A percentile compares a stretch with the other conserved stretches of the same genome.
Evolutionary conservation across 129 eudicot genomes (phyloP).

Genomic region (Flaveria robusta): DNA sequence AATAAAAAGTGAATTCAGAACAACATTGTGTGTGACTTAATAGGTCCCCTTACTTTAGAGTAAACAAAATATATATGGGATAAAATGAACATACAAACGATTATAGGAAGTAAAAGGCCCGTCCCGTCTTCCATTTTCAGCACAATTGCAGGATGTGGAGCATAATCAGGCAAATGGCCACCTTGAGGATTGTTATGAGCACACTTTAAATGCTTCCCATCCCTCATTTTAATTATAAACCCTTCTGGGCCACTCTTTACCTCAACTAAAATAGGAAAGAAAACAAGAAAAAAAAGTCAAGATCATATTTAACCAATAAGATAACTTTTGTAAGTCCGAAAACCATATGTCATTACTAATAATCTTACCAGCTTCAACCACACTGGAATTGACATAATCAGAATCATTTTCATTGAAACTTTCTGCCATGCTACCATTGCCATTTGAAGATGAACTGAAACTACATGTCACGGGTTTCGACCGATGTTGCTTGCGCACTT

Average conservation of each 20-base stretch:
- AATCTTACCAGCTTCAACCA: constrained; percentile 83
- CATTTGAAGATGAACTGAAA: constrained; percentile 88
- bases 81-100: constrained; percentile 65
- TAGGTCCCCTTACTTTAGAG: not conserved
- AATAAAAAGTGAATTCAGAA: constrained; percentile 21
- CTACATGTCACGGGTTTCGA: constrained; percentile 46
- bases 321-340: not conserved
- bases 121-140: constrained; percentile 96
- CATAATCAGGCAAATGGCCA: constrained; percentile 68
- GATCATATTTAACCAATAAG: not conserved
- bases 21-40: not conserved
- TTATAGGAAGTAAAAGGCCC: constrained; percentile 81
- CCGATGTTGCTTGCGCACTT: constrained; percentile 35
- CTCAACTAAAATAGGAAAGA: constrained; percentile 59
- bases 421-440: constrained; percentile 85
- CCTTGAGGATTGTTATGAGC: constrained; percentile 82
- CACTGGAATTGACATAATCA: constrained; percentile 85
- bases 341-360: not conserved
- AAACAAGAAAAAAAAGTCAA: constrained; percentile 12
- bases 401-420: constrained; percentile 73
- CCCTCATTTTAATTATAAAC: constrained; percentile 88
- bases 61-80: not conserved
- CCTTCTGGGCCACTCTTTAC: constrained; percentile 83
- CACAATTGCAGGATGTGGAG: constrained; percentile 93
- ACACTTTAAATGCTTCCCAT: constrained; percentile 75